Evolutionary conservation across 2,329 filamentous ascomycete genomes (phyloP), one percentile per base, ranked within the genome.

Genomic region (Lachnellula occidentalis): DNA sequence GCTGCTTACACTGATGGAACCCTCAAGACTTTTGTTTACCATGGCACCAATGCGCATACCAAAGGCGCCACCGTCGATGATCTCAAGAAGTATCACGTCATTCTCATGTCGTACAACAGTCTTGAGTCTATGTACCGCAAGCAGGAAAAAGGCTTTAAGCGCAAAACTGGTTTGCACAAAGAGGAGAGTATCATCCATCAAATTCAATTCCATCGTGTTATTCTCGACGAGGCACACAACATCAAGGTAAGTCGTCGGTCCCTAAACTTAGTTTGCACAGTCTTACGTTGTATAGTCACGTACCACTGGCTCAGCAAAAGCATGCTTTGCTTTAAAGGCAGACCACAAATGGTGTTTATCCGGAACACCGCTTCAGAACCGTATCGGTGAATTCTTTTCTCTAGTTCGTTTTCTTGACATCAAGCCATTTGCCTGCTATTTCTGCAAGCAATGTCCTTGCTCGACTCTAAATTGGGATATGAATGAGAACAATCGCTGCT

Each of bases 371-470:
- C 83, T 99, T 1, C 94, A 99, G 70, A 99, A 97, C 67, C 87
- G 92, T 51, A 97, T 97, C 61, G 92, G 94, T 66, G 92, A 97
- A 70, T 95, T 96, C 71, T 96, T 97, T 73, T 97, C 92, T 0
- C 76, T 97, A 21, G 78, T 99, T 53, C 87, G 94, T 2, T 99
- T 99, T 71, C 80, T 99, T 31, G 88, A 96, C 69, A 79, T 96
- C 36, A 80, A 81, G 8, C 92, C 92, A 0, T 97, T 96, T 70
- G 87, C 92, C 7, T 91, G 90, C 61, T 99, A 99, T 69, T 87
- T 96, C 61, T 99, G 94, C 78, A 94, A 92, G 69, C 78, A 83
- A 54, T 99, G 94, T 68, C 70, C 79, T 4, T 99, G 94, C 70
- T 82, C 87, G 48, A 81, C 83, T 53, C 74, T 96, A 4, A 90